These are phyloP conservation scores for Suillus subaureus DNA, from an alignment of 768 basidiomycete species.

Conservation along the genomic window DNA sequence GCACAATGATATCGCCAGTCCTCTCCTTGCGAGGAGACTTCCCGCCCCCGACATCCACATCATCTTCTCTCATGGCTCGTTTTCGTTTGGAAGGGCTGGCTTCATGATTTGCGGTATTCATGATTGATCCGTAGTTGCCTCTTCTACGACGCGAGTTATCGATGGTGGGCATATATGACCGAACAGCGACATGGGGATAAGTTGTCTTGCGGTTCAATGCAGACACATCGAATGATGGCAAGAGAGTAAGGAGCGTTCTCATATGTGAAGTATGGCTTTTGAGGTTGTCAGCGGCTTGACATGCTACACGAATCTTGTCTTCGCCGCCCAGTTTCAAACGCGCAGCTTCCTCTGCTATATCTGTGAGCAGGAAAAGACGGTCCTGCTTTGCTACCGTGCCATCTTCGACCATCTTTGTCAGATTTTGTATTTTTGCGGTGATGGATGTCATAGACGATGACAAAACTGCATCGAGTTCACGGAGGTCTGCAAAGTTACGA, in stretches of 20 bases:
- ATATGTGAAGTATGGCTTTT: constrained; percentile 65
- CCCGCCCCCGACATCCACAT: constrained; percentile 49
- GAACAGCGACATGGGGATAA: constrained; percentile 75
- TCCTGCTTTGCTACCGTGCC: constrained; percentile 61
- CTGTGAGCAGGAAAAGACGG: constrained; percentile 82
- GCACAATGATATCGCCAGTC: constrained; percentile 41
- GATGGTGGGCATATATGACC: constrained; percentile 67
- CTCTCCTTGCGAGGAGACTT: constrained; percentile 70
- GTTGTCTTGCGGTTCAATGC: constrained; percentile 62
- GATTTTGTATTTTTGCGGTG: constrained; percentile 73
- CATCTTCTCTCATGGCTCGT: constrained; percentile 63
- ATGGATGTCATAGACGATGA: constrained; percentile 84
- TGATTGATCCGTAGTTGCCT: constrained; percentile 55
- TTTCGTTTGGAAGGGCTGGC: constrained; percentile 69
- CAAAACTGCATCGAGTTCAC: constrained; percentile 97
- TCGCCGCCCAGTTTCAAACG: constrained; percentile 93
- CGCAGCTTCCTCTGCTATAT: constrained; percentile 92
- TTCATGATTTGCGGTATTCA: constrained; percentile 51
- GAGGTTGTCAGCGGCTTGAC: constrained; percentile 87
- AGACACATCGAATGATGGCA: constrained; percentile 65
- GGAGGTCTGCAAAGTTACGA: constrained; percentile 91
- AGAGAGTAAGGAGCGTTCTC: constrained; percentile 56
- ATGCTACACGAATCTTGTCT: constrained; percentile 97
- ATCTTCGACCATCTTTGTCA: constrained; percentile 78
- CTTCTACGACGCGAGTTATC: constrained; percentile 70